A percentile compares a stretch with the other conserved stretches of the same genome.
Evolutionary conservation across 805 yeast genomes (phyloP).

Genomic region (Yarrowia deformans): DNA sequence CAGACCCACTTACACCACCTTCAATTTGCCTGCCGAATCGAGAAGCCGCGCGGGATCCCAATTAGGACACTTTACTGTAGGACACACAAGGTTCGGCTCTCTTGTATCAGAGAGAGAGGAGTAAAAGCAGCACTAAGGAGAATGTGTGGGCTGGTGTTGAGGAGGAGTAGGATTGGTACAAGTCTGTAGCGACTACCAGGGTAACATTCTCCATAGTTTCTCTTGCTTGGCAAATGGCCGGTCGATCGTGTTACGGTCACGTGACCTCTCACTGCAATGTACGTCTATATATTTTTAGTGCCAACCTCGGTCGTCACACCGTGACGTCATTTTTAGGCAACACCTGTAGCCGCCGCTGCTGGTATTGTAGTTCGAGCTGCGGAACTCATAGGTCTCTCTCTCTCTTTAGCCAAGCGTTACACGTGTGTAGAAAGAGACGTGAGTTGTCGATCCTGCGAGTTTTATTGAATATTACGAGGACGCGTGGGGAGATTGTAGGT

Average conservation of each 20-base stretch:
- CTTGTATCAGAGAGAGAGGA: not conserved
- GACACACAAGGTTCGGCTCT: not conserved
- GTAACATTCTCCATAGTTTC: no score
- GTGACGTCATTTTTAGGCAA: not conserved
- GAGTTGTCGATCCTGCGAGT: not conserved
- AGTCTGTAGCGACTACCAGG: no score
- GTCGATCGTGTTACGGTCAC: no score
- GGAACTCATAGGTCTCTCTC: not conserved
- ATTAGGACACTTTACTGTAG: constrained; percentile 17
- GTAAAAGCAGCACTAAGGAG: not conserved
- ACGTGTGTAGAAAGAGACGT: constrained; percentile 11
- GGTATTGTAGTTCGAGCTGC: not conserved
- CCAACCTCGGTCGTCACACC: not conserved
- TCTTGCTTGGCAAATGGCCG: no score
- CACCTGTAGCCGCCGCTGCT: no score
- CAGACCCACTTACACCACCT: not conserved
- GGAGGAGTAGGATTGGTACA: not conserved
- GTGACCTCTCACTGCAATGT: no score
- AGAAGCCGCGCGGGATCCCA: constrained; percentile 34
- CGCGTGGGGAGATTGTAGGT: no score
- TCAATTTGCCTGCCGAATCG: constrained; percentile 2
- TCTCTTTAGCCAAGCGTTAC: constrained; percentile 6
- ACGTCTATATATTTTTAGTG: no score
- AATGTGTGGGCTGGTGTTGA: not conserved
- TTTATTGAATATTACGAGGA: not conserved